Evolutionary conservation across 805 yeast genomes (phyloP).

Genomic region (Candida berthetii): DNA sequence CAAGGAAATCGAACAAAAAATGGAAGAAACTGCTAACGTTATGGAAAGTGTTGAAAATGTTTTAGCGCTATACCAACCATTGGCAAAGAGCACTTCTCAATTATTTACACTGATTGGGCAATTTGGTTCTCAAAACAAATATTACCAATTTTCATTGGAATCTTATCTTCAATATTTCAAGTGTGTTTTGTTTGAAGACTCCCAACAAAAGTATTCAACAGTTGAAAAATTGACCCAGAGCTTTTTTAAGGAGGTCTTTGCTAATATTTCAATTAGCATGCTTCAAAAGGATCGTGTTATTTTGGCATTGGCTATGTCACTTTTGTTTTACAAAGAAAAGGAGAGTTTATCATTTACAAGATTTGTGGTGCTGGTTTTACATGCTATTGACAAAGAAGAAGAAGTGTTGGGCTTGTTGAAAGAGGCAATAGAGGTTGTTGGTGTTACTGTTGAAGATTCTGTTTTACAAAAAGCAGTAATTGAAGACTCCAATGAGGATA

Average conservation of each 20-base stretch:
- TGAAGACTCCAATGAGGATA: background rate
- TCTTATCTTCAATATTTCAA: slow-evolving; percentile 31
- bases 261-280: slow-evolving; percentile 40
- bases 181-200: slow-evolving; percentile 18
- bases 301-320: slow-evolving; percentile 34
- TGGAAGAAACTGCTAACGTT: slow-evolving; percentile 47
- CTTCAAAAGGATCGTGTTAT: slow-evolving; percentile 36
- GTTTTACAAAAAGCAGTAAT: background rate
- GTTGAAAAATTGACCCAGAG: slow-evolving; percentile 24
- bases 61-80: slow-evolving; percentile 38
- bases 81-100: slow-evolving; percentile 50
- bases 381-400: background rate
- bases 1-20: slow-evolving; percentile 40
- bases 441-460: background rate
- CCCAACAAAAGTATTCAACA: slow-evolving; percentile 6
- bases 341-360: slow-evolving; percentile 10
- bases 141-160: slow-evolving; percentile 55
- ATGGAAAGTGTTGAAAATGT: slow-evolving; percentile 47
- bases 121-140: slow-evolving; percentile 34
- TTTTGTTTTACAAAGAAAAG: slow-evolving; percentile 15
- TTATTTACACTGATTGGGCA: slow-evolving; percentile 42
- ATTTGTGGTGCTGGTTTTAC: slow-evolving; percentile 7
- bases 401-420: background rate
- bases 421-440: slow-evolving; percentile 3
- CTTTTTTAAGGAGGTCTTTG: slow-evolving; percentile 43